Conservation (phyloP, 805 yeast genomes). For the Starmerella asiatica region DNA sequence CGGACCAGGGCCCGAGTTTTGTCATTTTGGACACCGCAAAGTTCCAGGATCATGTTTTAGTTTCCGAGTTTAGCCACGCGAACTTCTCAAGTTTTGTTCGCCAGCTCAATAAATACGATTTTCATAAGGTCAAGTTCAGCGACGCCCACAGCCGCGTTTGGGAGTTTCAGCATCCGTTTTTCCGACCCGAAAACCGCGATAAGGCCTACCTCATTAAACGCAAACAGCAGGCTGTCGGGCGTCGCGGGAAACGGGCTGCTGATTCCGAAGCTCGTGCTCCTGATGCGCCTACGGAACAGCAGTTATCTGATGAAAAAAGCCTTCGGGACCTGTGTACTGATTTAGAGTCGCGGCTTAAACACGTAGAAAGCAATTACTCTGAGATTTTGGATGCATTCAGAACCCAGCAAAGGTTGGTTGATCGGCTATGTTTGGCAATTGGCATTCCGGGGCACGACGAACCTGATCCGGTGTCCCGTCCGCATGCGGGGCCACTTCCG, state of each 20-base stretch:
- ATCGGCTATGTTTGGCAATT: conserved; percentile 8
- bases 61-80: conserved; percentile 85
- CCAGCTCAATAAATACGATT: conserved; percentile 91
- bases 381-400: conserved; percentile 15
- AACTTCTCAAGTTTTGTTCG: conserved; percentile 92
- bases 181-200: conserved; percentile 60
- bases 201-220: conserved; percentile 77
- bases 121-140: conserved; percentile 78
- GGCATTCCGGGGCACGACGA: conserved; percentile 3
- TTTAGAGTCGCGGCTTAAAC: conserved; percentile 11
- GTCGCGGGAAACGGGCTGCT: conserved; percentile 12
- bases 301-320: conserved; percentile 12
- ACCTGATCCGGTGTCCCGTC: not conserved
- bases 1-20: conserved; percentile 63
- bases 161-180: conserved; percentile 92
- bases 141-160: conserved; percentile 32
- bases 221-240: conserved; percentile 29
- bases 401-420: conserved; percentile 18
- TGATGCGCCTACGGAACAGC: conserved; percentile 5
- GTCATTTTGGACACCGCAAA: conserved; percentile 53
- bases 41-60: conserved; percentile 40
- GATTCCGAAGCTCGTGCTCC: not conserved
- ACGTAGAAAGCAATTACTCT: conserved; percentile 14
- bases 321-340: conserved; percentile 9
- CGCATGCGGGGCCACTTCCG: not conserved